Conservation (phyloP, 768 basidiomycete genomes). For the Daedaleopsis sinensis region DNA sequence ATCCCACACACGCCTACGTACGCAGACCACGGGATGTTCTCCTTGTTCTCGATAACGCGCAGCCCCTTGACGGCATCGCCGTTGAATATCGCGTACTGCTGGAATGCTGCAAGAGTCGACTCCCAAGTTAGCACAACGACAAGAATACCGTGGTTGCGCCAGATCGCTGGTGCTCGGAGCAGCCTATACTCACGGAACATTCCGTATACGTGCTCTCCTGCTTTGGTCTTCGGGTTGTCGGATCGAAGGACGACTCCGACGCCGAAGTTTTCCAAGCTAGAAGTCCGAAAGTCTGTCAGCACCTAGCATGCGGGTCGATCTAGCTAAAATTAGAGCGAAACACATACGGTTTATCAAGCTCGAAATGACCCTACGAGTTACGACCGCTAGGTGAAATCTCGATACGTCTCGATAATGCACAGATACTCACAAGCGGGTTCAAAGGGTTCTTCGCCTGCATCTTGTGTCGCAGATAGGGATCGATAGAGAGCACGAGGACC, state of each 20-base stretch:
- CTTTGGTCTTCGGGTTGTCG: conserved; percentile 23
- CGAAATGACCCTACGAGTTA: too few species aligned
- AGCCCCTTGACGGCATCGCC: background rate
- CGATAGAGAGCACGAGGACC: conserved; percentile 25
- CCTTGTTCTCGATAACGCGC: conserved; percentile 41
- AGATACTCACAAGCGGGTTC: conserved; percentile 17
- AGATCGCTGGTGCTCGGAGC: too few species aligned
- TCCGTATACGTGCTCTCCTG: conserved; percentile 29
- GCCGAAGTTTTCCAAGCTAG: conserved; percentile 26
- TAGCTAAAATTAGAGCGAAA: too few species aligned
- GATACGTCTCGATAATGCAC: too few species aligned
- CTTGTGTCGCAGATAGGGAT: conserved; percentile 26
- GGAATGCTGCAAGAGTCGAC: conserved; percentile 33
- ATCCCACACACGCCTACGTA: conserved; percentile 56
- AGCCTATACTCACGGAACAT: conserved; percentile 18
- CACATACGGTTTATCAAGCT: too few species aligned
- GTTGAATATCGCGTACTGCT: conserved; percentile 42
- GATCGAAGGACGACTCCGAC: conserved; percentile 32
- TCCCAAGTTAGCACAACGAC: background rate
- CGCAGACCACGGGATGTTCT: conserved; percentile 49
- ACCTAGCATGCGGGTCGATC: too few species aligned
- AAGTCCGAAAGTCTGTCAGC: too few species aligned
- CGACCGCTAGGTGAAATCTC: too few species aligned
- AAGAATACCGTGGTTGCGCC: too few species aligned
- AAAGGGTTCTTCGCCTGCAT: conserved; percentile 19